Evolutionary conservation across 225 moss, liverwort and hornwort species (phyloP), one percentile per base, ranked within the genome.

Genomic region (Polytrichum commune): DNA sequence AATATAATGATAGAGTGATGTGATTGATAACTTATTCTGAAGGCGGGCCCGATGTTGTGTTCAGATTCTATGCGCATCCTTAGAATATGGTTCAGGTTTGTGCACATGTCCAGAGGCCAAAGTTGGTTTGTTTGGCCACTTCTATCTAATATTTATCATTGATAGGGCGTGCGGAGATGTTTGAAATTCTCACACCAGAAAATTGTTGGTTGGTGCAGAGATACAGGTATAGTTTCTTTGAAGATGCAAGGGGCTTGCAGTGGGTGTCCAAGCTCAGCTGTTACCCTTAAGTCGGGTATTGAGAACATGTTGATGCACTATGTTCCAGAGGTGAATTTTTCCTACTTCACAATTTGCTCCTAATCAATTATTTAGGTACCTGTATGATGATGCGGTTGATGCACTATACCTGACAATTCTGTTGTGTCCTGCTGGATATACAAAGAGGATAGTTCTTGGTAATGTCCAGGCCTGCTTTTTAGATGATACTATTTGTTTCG

Each of bases 251-350:
- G 98, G 32, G 91, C 98, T 35, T 98, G 98, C 87, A 93, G 93
- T 54, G 98, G 98, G 27, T 98, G 98, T 66, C 95, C 95, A 54
- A 98, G 95, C 69, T 98, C 98, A 19, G 93, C 98, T 70, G 95
- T 98, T 1, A 95, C 95, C 13, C 70, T 98, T n/a, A 95, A 98
- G 74, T 90, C 93, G 20, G 95, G 98, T 67, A 95, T 98, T 73
- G 98, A 98, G 81, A 98, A 98, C 66, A 98, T 95, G 95, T 76
- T 98, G 72, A 98, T 95, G 91, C 98, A 98, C 67, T 98, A 98
- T 33, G 90, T 98, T 13, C 91, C 98, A 29, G 95, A 98, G 80
- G 98, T 86, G 64, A 79, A 60, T 25, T 5, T 29, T 55, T 54
- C 24, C 30, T 29, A 18, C 63, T 26, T 63, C 4, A 64, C 27